These are phyloP conservation scores for Debaryomyces maramus DNA, from an alignment of 805 yeast genomes.

Conservation along the genomic window DNA sequence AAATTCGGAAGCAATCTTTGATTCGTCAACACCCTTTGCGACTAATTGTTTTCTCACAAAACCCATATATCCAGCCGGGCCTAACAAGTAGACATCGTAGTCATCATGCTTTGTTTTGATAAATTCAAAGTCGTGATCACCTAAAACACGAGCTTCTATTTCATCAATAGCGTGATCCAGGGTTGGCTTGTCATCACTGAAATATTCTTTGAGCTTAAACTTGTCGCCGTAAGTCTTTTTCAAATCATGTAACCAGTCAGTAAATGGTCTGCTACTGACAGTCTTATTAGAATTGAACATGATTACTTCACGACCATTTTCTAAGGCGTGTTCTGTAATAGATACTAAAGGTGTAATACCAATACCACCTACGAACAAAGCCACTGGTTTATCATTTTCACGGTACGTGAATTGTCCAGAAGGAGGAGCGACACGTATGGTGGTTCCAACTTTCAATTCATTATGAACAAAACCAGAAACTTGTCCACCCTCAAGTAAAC, in stretches of 20 bases:
- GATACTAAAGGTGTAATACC: slow-evolving; percentile 68
- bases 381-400: slow-evolving; percentile 25
- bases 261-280: slow-evolving; percentile 23
- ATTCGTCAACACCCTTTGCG: slow-evolving; percentile 12
- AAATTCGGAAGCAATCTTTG: slow-evolving; percentile 25
- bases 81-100: slow-evolving; percentile 31
- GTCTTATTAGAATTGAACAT: slow-evolving; percentile 35
- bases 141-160: slow-evolving; percentile 12
- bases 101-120: slow-evolving; percentile 14
- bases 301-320: slow-evolving; percentile 29
- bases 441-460: slow-evolving; percentile 47
- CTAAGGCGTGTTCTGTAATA: slow-evolving; percentile 43
- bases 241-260: slow-evolving; percentile 16
- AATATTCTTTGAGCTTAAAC: slow-evolving; percentile 22
- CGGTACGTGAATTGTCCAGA: slow-evolving; percentile 50
- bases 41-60: slow-evolving; percentile 23
- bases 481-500: slow-evolving; percentile 46
- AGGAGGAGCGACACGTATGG: slow-evolving; percentile 55
- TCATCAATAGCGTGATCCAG: slow-evolving; percentile 9
- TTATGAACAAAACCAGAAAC: slow-evolving; percentile 54
- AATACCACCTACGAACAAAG: slow-evolving; percentile 60
- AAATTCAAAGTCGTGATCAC: slow-evolving; percentile 19
- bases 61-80: slow-evolving; percentile 35
- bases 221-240: slow-evolving; percentile 13
- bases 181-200: slow-evolving; percentile 12